Base-by-base conservation (phyloP, 371 early-diverging fungal species). In the Catenaria anguillulae region DNA sequence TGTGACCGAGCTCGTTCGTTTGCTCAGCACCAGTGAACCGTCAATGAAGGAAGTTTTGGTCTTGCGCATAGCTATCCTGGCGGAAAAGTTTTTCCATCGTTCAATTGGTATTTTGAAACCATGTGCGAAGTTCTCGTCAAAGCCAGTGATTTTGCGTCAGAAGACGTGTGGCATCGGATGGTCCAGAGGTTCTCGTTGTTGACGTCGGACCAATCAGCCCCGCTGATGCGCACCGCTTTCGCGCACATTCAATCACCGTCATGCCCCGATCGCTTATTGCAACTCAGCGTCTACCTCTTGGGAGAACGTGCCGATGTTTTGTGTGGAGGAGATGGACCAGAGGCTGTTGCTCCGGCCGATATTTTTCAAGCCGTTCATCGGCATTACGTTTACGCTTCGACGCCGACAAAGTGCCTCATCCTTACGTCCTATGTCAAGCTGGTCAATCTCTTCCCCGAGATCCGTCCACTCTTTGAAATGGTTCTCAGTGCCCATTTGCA, bases 51-150 rank as follows among this genome's bases (percentile, higher is more conserved):
- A 93, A 71, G 97, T 95, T 68, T 87, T 97, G 89, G 96, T 92
- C 23, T 78, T 97, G 54, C 96, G 96, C 70, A 93, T 96, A 66
- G 98, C 98, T 46, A 94, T 97, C 68, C 74, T 97, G 66, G 87
- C 96, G 2, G 98, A 97, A 68, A 94, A 93, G 71, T 96, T 86
- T 68, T 93, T 0, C 89, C 93, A 1, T 94, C 94, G 65, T 90
- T 89, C 67, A 84, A 89, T 24, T 97, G 98, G 98, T 97, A 97
- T 70, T 91, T 97, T 3, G 97, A 97, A 68, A 90, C 93, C 35
- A 93, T 96, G 63, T 75, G 97, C 56, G 89, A 92, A 67, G 78
- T 97, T 48, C 89, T 97, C 63, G 85, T 88, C n/a, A 79, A 89
- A 31, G 95, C 93, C 4, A 96, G 96, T 29, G 94, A 94, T 63